Conservation (phyloP, 495 filamentous ascomycete species). For the Lasiosphaeris hirsuta region DNA sequence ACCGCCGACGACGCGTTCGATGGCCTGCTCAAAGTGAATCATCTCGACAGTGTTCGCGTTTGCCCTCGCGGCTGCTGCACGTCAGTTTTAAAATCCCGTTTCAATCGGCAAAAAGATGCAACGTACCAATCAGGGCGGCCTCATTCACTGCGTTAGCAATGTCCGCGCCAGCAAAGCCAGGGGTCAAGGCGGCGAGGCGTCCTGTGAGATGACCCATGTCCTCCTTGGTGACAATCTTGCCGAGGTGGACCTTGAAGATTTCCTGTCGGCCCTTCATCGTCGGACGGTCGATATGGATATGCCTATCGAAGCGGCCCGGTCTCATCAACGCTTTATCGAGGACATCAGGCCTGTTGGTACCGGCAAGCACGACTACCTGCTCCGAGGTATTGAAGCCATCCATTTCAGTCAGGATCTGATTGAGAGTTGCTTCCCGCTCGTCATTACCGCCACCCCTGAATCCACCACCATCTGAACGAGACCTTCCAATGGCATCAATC, state of each 20-base stretch:
- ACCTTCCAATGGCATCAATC: constrained; percentile 95
- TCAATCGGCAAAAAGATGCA: background rate
- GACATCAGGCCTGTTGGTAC: constrained; percentile 92
- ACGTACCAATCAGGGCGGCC: constrained; percentile 89
- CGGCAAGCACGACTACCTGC: constrained; percentile 96
- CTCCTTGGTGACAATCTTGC: constrained; percentile 87
- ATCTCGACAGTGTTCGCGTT: constrained; percentile 75
- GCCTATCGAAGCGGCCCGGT: constrained; percentile 92
- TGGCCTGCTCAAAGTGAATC: constrained; percentile 92
- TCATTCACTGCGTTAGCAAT: constrained; percentile 99
- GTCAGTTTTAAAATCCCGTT: constrained; percentile 30
- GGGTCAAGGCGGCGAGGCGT: constrained; percentile 84
- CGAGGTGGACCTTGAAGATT: constrained; percentile 90
- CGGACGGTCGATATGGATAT: constrained; percentile 87
- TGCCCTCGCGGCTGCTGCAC: constrained; percentile 67
- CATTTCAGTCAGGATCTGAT: constrained; percentile 99
- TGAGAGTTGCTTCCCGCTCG: constrained; percentile 92
- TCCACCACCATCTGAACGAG: constrained; percentile 63
- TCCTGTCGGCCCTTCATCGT: constrained; percentile 97
- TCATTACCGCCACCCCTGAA: constrained; percentile 87
- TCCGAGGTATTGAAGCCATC: constrained; percentile 98
- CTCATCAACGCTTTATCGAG: constrained; percentile 95
- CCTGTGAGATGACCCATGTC: constrained; percentile 84
- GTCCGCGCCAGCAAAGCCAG: constrained; percentile 94
- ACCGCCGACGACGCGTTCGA: constrained; percentile 94